Evolutionary conservation across 129 eudicot species (phyloP), one percentile per base, ranked within the genome.

Genomic region (Chrysanthemum seticuspe): DNA sequence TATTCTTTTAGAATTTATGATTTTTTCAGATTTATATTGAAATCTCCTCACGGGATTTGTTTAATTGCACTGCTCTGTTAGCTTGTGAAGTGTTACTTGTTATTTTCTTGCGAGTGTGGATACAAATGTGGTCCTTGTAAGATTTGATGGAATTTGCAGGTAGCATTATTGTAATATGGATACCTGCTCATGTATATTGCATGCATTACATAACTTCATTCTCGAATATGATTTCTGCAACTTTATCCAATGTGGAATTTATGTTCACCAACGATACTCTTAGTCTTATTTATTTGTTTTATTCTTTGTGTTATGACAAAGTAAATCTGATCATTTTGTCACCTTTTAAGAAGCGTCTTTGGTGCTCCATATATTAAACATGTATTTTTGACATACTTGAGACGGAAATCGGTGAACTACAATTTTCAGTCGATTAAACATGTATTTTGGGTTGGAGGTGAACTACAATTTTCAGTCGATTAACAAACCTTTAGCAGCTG

Each of bases 121-220:
- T 74, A 23, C 11, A 59, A 68, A 72, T 72, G 49, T 36, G 47
- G 76, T 55, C 44, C 12, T 61, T 61, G 7, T 7, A 71, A 71
- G 34, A 65, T 65, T 45, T 40, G 70, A 59, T 58, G 76, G 25
- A 71, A 58, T 44, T 40, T 10, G 67, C 14, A 3, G 19, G 14
- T 23, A 62, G 66, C 44, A 0, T 10, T 21, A 60, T 19, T 12
- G 47, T 29, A 29, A 62, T 62, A 25, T 62, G 57, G 57, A n/a
- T 61, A 52, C 47, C 31, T 71, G 76, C 69, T 72, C 57, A 56
- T 72, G 76, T 59, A 69, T 69, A 29, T 69, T 29, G 51, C 62
- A 52, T 69, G 62, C 44, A 48, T 70, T 70, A 45, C 65, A 15
- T 54, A 54, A 34, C 64, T 70, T 31, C 52, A 70, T 13, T n/a